These are phyloP conservation scores for Dunaliella sp. DNA, from an alignment of 139 green algal species.

Conservation along the genomic window DNA sequence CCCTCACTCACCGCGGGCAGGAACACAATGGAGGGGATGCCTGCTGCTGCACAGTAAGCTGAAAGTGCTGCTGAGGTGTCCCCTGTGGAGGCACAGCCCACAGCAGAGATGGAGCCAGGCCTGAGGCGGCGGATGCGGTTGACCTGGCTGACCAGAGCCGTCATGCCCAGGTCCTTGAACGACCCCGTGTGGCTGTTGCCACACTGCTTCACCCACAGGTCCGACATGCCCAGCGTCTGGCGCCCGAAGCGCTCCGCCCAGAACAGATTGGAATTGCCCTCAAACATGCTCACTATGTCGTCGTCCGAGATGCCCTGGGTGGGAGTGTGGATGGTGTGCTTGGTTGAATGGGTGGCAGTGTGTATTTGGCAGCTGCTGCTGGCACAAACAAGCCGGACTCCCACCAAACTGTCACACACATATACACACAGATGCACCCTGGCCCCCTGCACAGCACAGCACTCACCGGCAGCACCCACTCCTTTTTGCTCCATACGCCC, in stretches of 20 bases:
- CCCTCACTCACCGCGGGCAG: conserved; percentile 68
- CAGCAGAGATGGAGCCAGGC: conserved; percentile 83
- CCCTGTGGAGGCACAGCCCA: conserved; percentile 97
- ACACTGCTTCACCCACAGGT: conserved; percentile 99
- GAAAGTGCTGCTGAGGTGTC: conserved; percentile 97
- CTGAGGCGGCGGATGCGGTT: conserved; percentile 83
- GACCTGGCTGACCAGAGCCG: conserved; percentile 86
- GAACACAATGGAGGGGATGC: conserved; percentile 99
- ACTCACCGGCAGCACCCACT: conserved; percentile 94
- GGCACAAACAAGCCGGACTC: background rate
- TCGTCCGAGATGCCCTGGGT: conserved; percentile 79
- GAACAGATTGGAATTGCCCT: conserved; percentile 99
- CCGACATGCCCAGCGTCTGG: conserved; percentile 89
- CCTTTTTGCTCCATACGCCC: conserved; percentile 99
- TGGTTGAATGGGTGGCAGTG: background rate
- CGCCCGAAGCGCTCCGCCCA: conserved; percentile 97
- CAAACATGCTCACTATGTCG: conserved; percentile 99
- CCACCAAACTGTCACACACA: background rate
- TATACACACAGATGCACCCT: too few species aligned
- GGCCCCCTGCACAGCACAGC: too few species aligned
- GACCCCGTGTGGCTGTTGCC: conserved; percentile 97
- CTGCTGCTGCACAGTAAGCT: conserved; percentile 94
- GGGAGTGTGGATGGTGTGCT: background rate
- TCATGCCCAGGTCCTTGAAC: conserved; percentile 99
- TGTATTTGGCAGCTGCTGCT: background rate